Percentiles rank a stretch among this genome's conserved stretches.
Evolutionary conservation across 305 asterid genomes (phyloP).

Genomic region (Fraxinus ornus): DNA sequence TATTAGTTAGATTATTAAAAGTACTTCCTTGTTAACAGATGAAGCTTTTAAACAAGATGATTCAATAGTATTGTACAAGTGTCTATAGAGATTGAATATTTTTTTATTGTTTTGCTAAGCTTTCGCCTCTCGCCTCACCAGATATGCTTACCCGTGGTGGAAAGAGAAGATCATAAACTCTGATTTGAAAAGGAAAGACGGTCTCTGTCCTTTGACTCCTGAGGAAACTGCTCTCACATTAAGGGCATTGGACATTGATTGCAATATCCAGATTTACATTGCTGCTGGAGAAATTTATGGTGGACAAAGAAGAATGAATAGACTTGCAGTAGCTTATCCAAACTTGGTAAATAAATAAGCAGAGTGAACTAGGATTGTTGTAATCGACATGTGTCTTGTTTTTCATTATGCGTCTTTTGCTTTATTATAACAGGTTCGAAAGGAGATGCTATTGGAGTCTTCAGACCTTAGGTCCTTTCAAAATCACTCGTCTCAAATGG

Average conservation of each 20-base stretch:
- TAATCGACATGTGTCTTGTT: not conserved
- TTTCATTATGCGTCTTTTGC: conserved; percentile 4
- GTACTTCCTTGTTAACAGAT: not conserved
- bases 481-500: conserved; percentile 84
- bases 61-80: not conserved
- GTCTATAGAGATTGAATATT: not conserved
- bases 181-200: conserved; percentile 71
- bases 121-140: conserved; percentile 16
- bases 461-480: conserved; percentile 68
- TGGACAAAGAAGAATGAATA: conserved; percentile 57
- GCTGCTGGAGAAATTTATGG: conserved; percentile 92
- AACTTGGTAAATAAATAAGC: conserved; percentile 54
- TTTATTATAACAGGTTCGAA: conserved; percentile 51
- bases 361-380: conserved; percentile 4
- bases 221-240: conserved; percentile 81
- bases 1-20: not conserved
- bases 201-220: conserved; percentile 80
- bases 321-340: conserved; percentile 56
- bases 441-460: conserved; percentile 66
- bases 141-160: conserved; percentile 93
- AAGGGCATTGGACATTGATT: conserved; percentile 65
- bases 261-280: conserved; percentile 60
- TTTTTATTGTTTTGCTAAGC: conserved; percentile 13
- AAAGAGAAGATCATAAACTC: conserved; percentile 78
- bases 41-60: not conserved